Evolutionary conservation across 225 moss, liverwort and hornwort species (phyloP), one percentile per base, ranked within the genome.

Genomic region (Sphagnum tenellum): DNA sequence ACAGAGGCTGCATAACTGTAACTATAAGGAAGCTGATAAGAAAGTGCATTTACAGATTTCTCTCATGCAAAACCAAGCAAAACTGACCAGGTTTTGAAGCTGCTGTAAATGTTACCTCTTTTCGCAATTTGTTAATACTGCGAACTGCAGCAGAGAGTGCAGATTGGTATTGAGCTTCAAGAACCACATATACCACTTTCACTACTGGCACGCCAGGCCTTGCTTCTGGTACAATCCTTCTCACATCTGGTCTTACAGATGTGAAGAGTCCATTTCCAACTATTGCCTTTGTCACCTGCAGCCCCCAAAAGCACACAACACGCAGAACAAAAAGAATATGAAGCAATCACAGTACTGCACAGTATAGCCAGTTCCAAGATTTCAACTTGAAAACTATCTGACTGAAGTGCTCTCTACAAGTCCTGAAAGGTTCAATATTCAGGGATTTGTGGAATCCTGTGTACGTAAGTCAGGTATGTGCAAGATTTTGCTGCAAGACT

Each of bases 211-310:
- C 77, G 0, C 98, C 98, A 3, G 98, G 93, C 60, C 79, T 70
- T 11, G 87, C 76, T 56, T 89, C 98, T n/a, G 93, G 98, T 2
- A 98, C 83, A 76, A 98, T 98, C 67, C 98, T 93, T n/a, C 98
- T 73, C 57, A 98, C 90, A 50, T 98, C 98, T 7, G 98, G 98
- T 53, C 90, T 79, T 9, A 81, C 89, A 44, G 86, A 85, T 4
- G 98, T 98, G 61, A 98, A 98, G 90, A 98, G 83, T 5, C 98
- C 96, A 55, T 85, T 82, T 2, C 94, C 96, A 71, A 78, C 71
- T 66, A 78, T 62, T 55, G 81, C 79, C 75, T 59, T 50, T 2
- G 72, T 62, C 3, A 46, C 66, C 75, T 60, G 70, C 64, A 64
- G 45, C 61, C 66, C 52, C 50, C 2, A 63, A 47, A 45, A 48